A percentile compares a stretch with the other conserved stretches of the same genome.
phyloP scores from a whole-genome alignment of 345 rosid species.

The Eutrema yunnanense region DNA sequence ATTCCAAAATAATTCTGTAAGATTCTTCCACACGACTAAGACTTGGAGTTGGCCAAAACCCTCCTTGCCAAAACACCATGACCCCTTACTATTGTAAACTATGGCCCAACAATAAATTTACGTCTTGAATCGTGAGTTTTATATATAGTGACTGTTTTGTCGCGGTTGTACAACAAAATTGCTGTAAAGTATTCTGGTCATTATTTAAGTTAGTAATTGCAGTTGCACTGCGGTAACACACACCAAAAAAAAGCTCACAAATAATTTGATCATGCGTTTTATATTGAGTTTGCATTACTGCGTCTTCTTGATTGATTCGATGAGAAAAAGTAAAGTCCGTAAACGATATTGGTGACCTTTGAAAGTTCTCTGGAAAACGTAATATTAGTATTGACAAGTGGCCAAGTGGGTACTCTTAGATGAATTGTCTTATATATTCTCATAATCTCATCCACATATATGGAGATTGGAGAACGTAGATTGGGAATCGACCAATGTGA shows the following conservation, averaged over 20 bases:
- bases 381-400: not conserved
- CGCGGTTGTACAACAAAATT: not conserved
- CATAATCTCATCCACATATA: not conserved
- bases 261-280: not conserved
- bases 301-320: not conserved
- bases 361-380: not conserved
- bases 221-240: not conserved
- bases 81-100: not conserved
- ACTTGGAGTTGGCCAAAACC: conserved; percentile 2
- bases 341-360: not conserved
- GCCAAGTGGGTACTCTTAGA: not conserved
- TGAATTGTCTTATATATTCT: not conserved
- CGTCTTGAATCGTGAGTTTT: conserved; percentile 10
- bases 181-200: not conserved
- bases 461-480: not conserved
- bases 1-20: not conserved
- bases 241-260: not conserved
- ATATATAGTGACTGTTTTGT: conserved; percentile 15
- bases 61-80: conserved; percentile 9
- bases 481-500: not conserved
- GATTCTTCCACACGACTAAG: not conserved
- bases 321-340: not conserved
- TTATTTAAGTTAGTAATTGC: not conserved
- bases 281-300: not conserved
- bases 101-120: not conserved